Conservation (phyloP, 2,329 filamentous ascomycete species). For the Lomentospora prolificans region DNA sequence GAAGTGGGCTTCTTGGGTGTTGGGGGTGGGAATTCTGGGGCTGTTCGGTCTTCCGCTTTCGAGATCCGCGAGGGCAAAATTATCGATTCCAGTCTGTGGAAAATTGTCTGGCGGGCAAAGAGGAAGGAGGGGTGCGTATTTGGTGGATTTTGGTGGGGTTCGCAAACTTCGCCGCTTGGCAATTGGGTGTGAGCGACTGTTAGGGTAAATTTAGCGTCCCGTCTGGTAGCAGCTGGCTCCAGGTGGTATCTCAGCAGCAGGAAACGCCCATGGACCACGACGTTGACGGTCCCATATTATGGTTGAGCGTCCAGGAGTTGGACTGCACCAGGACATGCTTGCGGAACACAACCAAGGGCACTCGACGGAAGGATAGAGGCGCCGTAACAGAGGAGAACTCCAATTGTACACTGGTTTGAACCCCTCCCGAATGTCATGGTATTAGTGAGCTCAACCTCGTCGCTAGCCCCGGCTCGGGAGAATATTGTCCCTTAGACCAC, state of each 20-base stretch:
- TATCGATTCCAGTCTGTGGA: constrained; percentile 8
- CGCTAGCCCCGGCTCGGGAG: no score
- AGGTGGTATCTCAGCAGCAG: background rate
- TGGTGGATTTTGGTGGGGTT: constrained; percentile 8
- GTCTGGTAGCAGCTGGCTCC: background rate
- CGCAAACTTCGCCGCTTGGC: background rate
- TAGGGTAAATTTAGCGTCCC: constrained; percentile 2
- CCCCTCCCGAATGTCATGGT: no score
- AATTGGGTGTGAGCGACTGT: background rate
- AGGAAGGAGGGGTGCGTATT: constrained; percentile 6
- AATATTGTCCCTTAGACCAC: no score
- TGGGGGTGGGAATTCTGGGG: constrained; percentile 7
- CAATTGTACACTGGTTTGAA: no score
- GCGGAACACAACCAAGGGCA: no score
- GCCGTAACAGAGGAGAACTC: no score
- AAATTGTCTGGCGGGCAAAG: constrained; percentile 5
- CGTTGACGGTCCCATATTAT: no score
- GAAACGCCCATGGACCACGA: no score
- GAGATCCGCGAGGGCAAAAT: constrained; percentile 7
- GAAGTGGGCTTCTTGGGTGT: background rate
- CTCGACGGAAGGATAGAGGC: no score
- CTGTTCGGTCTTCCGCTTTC: constrained; percentile 1
- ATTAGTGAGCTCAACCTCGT: no score
- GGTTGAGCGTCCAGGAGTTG: no score
- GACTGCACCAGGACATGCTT: no score